A percentile compares a stretch with the other conserved stretches of the same genome.
phyloP scores from a whole-genome alignment of 768 basidiomycete genomes.

The Hebeloma cylindrosporum region DNA sequence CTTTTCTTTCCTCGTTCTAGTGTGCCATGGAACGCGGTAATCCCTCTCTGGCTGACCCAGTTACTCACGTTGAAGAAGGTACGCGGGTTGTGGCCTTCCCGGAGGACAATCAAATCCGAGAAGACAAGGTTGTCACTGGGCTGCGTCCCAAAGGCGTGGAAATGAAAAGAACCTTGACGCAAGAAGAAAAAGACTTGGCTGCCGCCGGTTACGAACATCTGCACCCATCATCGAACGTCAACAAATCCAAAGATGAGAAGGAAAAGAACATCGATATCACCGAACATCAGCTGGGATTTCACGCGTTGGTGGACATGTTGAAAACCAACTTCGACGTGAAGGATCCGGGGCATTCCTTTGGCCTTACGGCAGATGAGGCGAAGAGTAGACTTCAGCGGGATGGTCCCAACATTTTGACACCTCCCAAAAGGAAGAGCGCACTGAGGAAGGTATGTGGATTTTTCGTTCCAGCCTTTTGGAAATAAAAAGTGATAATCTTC shows the following conservation, averaged over 20 bases:
- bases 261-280: slow-evolving; percentile 53
- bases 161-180: slow-evolving; percentile 62
- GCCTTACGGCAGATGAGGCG: slow-evolving; percentile 54
- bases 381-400: slow-evolving; percentile 52
- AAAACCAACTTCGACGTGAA: slow-evolving; percentile 52
- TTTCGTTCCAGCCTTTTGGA: background rate
- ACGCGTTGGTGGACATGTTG: slow-evolving; percentile 39
- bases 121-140: slow-evolving; percentile 36
- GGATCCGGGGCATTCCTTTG: slow-evolving; percentile 49
- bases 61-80: slow-evolving; percentile 29
- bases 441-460: slow-evolving; percentile 51
- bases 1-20: slow-evolving; percentile 8
- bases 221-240: no score
- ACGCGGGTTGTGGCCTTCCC: slow-evolving; percentile 54
- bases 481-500: slow-evolving; percentile 7
- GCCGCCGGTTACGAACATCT: slow-evolving; percentile 71
- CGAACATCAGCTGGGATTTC: slow-evolving; percentile 52
- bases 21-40: slow-evolving; percentile 24
- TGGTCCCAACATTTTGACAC: slow-evolving; percentile 64
- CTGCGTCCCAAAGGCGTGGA: slow-evolving; percentile 53
- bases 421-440: slow-evolving; percentile 66
- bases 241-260: slow-evolving; percentile 36
- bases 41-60: slow-evolving; percentile 15
- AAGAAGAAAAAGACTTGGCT: slow-evolving; percentile 64
- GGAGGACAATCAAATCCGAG: slow-evolving; percentile 34